Conservation (phyloP, 257 asterid species). For the Linderniella brevidens region DNA sequence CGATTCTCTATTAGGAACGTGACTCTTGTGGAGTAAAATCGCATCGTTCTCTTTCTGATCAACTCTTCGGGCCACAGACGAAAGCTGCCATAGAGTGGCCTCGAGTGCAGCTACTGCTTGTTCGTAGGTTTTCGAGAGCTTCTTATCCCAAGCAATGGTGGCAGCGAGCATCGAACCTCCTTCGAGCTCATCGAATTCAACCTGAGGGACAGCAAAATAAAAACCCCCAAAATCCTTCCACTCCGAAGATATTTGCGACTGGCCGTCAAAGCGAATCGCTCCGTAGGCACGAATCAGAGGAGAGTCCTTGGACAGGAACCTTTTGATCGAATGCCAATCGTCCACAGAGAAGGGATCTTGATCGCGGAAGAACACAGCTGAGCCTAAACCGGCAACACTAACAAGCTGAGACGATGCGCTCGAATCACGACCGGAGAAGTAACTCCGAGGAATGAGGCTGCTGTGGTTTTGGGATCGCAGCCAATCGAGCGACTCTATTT, state of each 20-base stretch:
- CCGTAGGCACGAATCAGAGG: constrained; percentile 94
- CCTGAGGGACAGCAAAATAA: constrained; percentile 93
- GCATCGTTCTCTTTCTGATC: constrained; percentile 21
- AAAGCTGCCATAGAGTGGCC: constrained; percentile 56
- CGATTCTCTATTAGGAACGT: constrained; percentile 45
- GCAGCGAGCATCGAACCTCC: constrained; percentile 85
- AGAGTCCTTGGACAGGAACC: constrained; percentile 74
- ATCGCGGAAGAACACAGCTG: constrained; percentile 75
- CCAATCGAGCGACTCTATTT: constrained; percentile 39
- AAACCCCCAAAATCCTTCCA: constrained; percentile 87
- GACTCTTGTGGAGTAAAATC: constrained; percentile 31
- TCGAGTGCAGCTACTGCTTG: constrained; percentile 59
- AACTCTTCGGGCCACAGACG: constrained; percentile 26
- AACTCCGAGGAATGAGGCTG: constrained; percentile 37
- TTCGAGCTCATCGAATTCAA: constrained; percentile 79
- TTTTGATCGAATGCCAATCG: constrained; percentile 70
- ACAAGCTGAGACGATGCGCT: constrained; percentile 16
- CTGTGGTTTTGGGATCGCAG: constrained; percentile 31
- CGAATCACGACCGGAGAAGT: constrained; percentile 42
- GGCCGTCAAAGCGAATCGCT: constrained; percentile 76
- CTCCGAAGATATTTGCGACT: constrained; percentile 42
- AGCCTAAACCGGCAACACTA: constrained; percentile 81
- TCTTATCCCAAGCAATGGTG: constrained; percentile 83
- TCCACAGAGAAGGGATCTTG: constrained; percentile 51
- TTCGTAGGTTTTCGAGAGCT: constrained; percentile 43